phyloP scores from a whole-genome alignment of 1,284 basidiomycete species.

The Marasmius oreades region DNA sequence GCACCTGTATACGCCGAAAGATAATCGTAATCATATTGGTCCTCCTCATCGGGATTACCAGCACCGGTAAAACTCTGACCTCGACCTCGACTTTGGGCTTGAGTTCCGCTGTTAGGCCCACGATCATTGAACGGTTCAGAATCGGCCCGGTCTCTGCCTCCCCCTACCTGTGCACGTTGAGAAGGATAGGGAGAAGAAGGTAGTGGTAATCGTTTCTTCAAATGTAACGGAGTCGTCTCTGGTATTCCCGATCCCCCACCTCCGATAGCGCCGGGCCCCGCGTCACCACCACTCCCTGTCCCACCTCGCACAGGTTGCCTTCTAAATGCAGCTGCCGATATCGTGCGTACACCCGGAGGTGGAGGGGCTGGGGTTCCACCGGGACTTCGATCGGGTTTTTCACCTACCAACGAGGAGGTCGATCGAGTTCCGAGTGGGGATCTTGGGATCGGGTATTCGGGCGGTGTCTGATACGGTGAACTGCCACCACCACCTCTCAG shows the following conservation, averaged over 20 bases:
- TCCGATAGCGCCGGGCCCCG: constrained; percentile 3
- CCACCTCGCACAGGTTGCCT: constrained; percentile 36
- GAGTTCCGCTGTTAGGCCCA: constrained; percentile 8
- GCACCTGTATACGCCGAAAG: constrained; percentile 47
- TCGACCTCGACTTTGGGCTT: constrained; percentile 17
- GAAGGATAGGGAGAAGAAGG: constrained; percentile 36
- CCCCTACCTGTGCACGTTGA: constrained; percentile 15
- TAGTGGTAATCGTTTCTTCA: constrained; percentile 46
- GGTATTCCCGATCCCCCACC: constrained; percentile 18
- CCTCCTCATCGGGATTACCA: constrained; percentile 28
- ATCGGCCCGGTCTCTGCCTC: constrained; percentile 2
- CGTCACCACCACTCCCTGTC: constrained; percentile 23
- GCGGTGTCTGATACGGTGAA: constrained; percentile 26
- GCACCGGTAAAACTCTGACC: background rate
- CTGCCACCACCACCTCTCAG: constrained; percentile 9
- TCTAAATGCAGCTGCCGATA: constrained; percentile 73
- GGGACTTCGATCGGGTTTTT: background rate
- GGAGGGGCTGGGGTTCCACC: constrained; percentile 16
- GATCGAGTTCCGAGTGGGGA: constrained; percentile 23
- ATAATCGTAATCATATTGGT: constrained; percentile 60
- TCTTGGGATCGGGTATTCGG: constrained; percentile 27
- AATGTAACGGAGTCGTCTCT: constrained; percentile 45
- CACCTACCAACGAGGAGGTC: constrained; percentile 6
- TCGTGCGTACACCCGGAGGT: constrained; percentile 48
- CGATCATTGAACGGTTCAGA: background rate